Evolutionary conservation across 768 basidiomycete species (phyloP).

Genomic region (Ephemerocybe angulata): DNA sequence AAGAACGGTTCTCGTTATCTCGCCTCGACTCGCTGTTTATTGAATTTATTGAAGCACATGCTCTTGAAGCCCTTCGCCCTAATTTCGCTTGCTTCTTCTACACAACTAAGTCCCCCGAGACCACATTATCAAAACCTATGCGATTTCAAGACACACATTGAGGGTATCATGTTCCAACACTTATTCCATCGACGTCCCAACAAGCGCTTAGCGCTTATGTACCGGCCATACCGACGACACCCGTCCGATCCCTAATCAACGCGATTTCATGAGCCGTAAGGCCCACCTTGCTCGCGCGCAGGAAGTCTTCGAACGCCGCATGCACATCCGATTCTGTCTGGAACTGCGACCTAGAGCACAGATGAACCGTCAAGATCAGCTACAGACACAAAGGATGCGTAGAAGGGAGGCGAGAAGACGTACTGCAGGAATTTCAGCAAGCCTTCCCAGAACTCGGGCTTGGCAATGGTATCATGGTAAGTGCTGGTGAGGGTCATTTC

Average conservation of each 20-base stretch:
- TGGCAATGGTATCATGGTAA: constrained; percentile 67
- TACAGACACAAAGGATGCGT: background rate
- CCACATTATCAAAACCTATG: no score
- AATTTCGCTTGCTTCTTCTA: no score
- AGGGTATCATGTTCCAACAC: no score
- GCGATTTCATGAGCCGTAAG: constrained; percentile 87
- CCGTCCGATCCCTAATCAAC: constrained; percentile 84
- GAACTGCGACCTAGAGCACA: constrained; percentile 69
- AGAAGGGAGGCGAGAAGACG: constrained; percentile 19
- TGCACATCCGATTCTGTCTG: constrained; percentile 58
- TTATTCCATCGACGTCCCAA: no score
- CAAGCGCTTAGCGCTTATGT: constrained; percentile 39
- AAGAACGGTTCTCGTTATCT: no score
- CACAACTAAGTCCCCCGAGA: no score
- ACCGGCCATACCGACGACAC: constrained; percentile 86
- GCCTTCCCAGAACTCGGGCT: constrained; percentile 77
- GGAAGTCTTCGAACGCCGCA: constrained; percentile 81
- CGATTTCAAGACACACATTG: no score
- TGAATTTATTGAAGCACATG: no score
- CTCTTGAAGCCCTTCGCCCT: no score
- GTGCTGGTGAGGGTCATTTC: constrained; percentile 35
- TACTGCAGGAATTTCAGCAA: constrained; percentile 64
- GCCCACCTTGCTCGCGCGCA: constrained; percentile 74
- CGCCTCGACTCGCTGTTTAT: no score
- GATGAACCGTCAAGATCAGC: constrained; percentile 8